Base-by-base conservation (phyloP, 1,139 yeast species). In the Candida smagusa region DNA sequence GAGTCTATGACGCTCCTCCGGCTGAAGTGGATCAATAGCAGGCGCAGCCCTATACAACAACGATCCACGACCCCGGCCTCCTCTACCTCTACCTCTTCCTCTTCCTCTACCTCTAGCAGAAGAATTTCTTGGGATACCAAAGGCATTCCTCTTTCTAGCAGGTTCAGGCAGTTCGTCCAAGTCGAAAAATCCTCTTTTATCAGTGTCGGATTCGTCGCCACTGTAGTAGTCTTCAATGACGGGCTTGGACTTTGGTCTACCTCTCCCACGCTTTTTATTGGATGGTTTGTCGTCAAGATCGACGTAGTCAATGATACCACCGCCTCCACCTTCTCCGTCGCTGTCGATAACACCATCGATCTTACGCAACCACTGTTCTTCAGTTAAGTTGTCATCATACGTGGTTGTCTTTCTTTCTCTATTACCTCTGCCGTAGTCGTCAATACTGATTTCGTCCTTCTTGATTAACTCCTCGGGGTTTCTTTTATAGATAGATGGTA, bases 291-390 rank as follows among this genome's bases (percentile, higher is more conserved):
- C 36, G 9, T 33, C 47, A 6, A 30, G 21, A 6, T 68, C 41
- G 5, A 16, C 5, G 5, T 16, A 16, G 21, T 31, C 34, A 13
- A 23, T 28, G 12, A n/a, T 25, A 30, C 11, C 33, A 4, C 12
- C 33, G 8, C 21, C 32, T 5, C 46, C 58, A 3, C 47, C 52
- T 4, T 52, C 61, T 7, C 50, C 53, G 19, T 63, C 68, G 29
- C 56, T 54, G 29, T 61, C 68, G 31, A 66, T 74, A 2, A 67
- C 58, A 2, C 75, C 77, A 33, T 79, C 84, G 41, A 79, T 76
- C 47, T 77, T 77, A 51, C 64, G 70, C 43, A 84, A 63, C 92
- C 92, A 84, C 57, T 84, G 89, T 43, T 82, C 90, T 58, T 84
- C 94, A 3, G 88, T 77, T 49, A 84, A 60, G 43, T 81, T 77